Conservation (phyloP, 148 eudicot species). For the Rhododendron mucronatum region DNA sequence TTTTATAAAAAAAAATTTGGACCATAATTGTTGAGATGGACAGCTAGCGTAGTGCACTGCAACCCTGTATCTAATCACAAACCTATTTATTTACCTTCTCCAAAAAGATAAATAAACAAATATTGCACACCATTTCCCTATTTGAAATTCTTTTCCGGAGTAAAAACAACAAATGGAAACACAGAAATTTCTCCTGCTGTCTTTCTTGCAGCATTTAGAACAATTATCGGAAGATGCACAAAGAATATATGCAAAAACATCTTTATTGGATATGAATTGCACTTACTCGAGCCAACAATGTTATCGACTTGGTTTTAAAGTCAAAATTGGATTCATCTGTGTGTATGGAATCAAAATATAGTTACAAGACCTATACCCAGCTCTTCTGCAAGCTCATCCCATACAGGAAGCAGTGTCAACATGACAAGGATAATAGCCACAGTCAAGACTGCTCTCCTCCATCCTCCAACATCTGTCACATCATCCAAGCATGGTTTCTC, state of each 20-base stretch:
- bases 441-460: conserved; percentile 61
- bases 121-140: no score
- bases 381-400: conserved; percentile 99
- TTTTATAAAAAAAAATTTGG: no score
- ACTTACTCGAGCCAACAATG: conserved; percentile 2
- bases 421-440: conserved; percentile 56
- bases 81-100: no score
- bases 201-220: background rate
- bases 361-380: conserved; percentile 81
- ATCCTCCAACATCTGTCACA: conserved; percentile 84
- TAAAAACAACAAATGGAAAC: no score
- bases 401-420: conserved; percentile 76
- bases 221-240: background rate
- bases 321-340: conserved; percentile 20
- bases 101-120: no score
- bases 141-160: no score
- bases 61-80: no score
- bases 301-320: background rate
- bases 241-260: background rate
- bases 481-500: conserved; percentile 98
- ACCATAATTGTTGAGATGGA: no score
- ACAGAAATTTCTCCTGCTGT: background rate
- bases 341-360: conserved; percentile 36
- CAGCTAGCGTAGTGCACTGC: no score
- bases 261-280: background rate